These are phyloP conservation scores for Akebia trifoliata DNA, from an alignment of 164 flowering plant species.

Conservation along the genomic window DNA sequence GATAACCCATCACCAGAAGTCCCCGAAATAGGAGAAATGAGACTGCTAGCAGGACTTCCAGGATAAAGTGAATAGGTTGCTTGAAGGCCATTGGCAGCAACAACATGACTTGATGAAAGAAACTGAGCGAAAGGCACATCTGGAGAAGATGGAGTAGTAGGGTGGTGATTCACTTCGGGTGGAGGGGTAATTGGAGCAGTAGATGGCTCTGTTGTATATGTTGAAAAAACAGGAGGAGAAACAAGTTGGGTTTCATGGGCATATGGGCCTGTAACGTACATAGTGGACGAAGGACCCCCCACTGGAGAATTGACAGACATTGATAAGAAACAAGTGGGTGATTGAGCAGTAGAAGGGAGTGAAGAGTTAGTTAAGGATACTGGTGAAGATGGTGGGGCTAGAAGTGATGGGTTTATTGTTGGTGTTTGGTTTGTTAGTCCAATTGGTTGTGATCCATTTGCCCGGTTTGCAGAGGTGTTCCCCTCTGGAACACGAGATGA, in stretches of 20 bases:
- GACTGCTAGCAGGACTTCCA: constrained; percentile 82
- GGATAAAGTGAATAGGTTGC: constrained; percentile 80
- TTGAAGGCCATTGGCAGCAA: constrained; percentile 64
- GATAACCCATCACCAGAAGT: constrained; percentile 54
- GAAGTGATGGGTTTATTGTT: constrained; percentile 54
- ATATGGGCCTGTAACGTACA: constrained; percentile 92
- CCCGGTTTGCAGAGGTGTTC: constrained; percentile 46
- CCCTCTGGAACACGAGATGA: constrained; percentile 79
- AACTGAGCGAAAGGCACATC: constrained; percentile 94
- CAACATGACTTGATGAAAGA: constrained; percentile 65
- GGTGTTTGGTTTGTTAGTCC: constrained; percentile 53
- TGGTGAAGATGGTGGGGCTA: constrained; percentile 99
- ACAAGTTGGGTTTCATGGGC: constrained; percentile 92
- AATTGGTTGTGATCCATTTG: constrained; percentile 62
- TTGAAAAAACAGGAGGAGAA: constrained; percentile 96
- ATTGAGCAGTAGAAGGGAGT: constrained; percentile 83
- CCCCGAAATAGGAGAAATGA: constrained; percentile 69
- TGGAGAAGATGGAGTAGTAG: constrained; percentile 99
- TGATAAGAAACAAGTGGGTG: constrained; percentile 73
- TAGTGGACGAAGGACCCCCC: constrained; percentile 79
- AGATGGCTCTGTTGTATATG: constrained; percentile 94
- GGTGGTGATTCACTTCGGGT: constrained; percentile 82
- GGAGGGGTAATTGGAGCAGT: constrained; percentile 98
- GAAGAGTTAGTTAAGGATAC: constrained; percentile 90
- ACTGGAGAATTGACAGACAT: constrained; percentile 82